Evolutionary conservation across 768 basidiomycete genomes (phyloP).

Genomic region (Serendipita sp.): DNA sequence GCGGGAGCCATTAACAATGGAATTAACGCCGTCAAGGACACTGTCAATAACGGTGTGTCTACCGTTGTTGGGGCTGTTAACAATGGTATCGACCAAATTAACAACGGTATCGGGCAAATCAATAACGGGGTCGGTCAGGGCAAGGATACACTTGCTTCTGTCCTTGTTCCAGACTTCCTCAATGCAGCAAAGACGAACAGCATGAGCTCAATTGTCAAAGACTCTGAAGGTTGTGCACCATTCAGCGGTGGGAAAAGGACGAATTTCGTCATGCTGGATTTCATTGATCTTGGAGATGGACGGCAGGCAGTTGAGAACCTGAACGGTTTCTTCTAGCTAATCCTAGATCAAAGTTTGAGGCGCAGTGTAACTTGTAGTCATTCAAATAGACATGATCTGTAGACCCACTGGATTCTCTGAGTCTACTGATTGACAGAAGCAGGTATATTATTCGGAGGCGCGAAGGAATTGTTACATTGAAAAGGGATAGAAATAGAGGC

Average conservation of each 20-base stretch:
- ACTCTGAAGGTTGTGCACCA: slow-evolving; percentile 29
- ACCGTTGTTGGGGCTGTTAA: not conserved
- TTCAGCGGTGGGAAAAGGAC: slow-evolving; percentile 31
- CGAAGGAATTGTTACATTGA: no score
- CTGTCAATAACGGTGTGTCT: not conserved
- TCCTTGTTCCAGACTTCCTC: slow-evolving; percentile 18
- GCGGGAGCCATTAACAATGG: not conserved
- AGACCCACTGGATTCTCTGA: no score
- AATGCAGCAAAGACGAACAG: slow-evolving; percentile 19
- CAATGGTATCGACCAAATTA: not conserved
- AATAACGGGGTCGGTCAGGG: not conserved
- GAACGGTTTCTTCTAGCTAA: slow-evolving; percentile 22
- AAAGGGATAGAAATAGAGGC: no score
- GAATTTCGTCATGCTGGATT: slow-evolving; percentile 39
- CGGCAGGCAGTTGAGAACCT: slow-evolving; percentile 27
- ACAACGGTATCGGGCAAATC: not conserved
- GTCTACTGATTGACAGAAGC: no score
- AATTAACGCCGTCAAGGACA: not conserved
- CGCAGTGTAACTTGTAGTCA: no score
- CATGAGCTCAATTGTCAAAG: slow-evolving; percentile 24
- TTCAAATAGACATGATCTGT: no score
- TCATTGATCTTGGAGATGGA: slow-evolving; percentile 31
- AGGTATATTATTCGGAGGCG: no score
- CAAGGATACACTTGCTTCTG: not conserved
- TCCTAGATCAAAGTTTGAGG: no score